These are phyloP conservation scores for Globisporangium orthogonon DNA, from an alignment of 352 stramenopile species.

Conservation along the genomic window DNA sequence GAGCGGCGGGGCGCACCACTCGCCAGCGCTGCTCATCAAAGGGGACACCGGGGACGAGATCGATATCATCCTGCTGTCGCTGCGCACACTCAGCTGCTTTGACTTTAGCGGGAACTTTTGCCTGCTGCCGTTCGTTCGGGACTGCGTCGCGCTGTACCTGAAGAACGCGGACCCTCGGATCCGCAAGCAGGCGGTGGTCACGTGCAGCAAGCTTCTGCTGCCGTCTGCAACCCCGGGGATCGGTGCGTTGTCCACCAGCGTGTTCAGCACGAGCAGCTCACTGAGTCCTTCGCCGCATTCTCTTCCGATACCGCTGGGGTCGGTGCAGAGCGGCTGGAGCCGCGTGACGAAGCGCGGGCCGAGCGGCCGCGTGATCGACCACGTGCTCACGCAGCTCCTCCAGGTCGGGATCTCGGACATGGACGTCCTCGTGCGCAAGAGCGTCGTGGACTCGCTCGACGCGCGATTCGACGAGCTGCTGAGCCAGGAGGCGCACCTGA, in stretches of 20 bases:
- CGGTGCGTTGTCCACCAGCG: conserved; percentile 17
- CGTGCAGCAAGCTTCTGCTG: conserved; percentile 71
- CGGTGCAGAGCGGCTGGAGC: conserved; percentile 28
- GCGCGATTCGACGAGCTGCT: conserved; percentile 91
- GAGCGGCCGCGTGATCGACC: conserved; percentile 89
- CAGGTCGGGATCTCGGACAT: conserved; percentile 91
- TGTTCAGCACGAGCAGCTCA: not conserved
- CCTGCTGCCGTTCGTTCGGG: conserved; percentile 93
- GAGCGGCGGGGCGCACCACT: not conserved
- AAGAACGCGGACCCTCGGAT: conserved; percentile 87
- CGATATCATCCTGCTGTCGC: conserved; percentile 82
- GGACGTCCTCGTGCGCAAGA: conserved; percentile 87
- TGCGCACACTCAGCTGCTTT: conserved; percentile 93
- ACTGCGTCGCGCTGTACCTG: conserved; percentile 92
- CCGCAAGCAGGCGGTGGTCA: conserved; percentile 86
- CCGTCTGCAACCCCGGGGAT: conserved; percentile 23
- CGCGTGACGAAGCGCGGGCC: conserved; percentile 73
- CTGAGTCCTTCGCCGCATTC: conserved; percentile 4
- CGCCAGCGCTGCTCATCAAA: conserved; percentile 41
- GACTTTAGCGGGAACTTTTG: conserved; percentile 90
- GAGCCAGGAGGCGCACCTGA: conserved; percentile 90
- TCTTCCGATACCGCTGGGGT: not conserved
- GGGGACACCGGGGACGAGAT: conserved; percentile 75
- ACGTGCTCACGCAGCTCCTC: conserved; percentile 90
- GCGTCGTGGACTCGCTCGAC: conserved; percentile 92